phyloP scores from a whole-genome alignment of 768 basidiomycete species.

The Paxillus rubicundulus region DNA sequence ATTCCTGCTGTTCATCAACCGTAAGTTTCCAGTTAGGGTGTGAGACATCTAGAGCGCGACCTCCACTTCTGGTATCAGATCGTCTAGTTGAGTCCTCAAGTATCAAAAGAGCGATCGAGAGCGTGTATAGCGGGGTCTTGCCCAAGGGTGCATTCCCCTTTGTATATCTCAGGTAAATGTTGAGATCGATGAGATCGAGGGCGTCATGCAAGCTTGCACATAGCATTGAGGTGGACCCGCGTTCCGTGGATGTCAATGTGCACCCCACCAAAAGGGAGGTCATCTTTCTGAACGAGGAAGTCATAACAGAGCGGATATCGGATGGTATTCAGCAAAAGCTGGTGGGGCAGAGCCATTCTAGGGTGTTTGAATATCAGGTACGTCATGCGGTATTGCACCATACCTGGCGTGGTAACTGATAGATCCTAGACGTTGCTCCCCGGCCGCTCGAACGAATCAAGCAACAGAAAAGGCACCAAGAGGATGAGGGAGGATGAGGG shows the following conservation, averaged over 20 bases:
- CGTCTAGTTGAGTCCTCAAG: slow-evolving; percentile 86
- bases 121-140: slow-evolving; percentile 77
- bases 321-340: slow-evolving; percentile 69
- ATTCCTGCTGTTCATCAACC: slow-evolving; percentile 92
- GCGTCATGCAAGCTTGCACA: not conserved
- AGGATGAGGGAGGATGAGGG: slow-evolving; percentile 40
- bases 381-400: not conserved
- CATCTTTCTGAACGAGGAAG: slow-evolving; percentile 90
- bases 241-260: slow-evolving; percentile 93
- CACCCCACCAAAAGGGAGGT: slow-evolving; percentile 98
- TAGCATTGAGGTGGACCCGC: slow-evolving; percentile 81
- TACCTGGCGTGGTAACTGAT: slow-evolving; percentile 1
- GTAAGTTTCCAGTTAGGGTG: slow-evolving; percentile 43
- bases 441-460: slow-evolving; percentile 41
- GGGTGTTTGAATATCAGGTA: slow-evolving; percentile 74
- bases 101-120: slow-evolving; percentile 86
- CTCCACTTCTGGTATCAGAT: slow-evolving; percentile 47
- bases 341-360: slow-evolving; percentile 60
- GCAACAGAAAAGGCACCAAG: slow-evolving; percentile 16
- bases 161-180: slow-evolving; percentile 80
- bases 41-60: not conserved
- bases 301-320: slow-evolving; percentile 73
- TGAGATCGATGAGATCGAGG: not conserved
- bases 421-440: slow-evolving; percentile 55
- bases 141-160: slow-evolving; percentile 91